These are phyloP conservation scores for Colletotrichum camelliae DNA, from an alignment of 2,329 filamentous ascomycete species.

Conservation along the genomic window DNA sequence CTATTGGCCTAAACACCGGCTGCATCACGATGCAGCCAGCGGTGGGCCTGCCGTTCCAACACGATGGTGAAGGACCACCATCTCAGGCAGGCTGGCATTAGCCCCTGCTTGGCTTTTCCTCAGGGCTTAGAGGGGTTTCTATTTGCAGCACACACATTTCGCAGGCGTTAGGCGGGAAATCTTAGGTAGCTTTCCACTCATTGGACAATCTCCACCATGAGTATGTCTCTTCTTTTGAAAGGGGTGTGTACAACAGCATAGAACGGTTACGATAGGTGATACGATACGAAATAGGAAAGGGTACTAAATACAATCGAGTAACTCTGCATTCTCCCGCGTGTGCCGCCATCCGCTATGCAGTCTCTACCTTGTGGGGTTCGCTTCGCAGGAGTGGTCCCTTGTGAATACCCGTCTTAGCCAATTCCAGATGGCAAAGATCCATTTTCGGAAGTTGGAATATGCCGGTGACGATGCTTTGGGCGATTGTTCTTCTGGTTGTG, in stretches of 20 bases:
- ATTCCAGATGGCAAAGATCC: background rate
- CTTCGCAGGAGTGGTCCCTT: background rate
- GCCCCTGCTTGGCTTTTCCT: background rate
- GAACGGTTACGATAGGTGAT: background rate
- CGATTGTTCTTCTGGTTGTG: background rate
- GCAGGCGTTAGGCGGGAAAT: background rate
- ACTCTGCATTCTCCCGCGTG: background rate
- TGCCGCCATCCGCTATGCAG: background rate
- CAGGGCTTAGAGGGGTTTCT: background rate
- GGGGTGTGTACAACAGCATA: background rate
- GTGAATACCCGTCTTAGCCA: background rate
- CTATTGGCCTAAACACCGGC: background rate
- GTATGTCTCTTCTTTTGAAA: background rate
- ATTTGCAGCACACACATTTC: background rate
- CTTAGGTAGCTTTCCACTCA: background rate
- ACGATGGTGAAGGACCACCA: background rate
- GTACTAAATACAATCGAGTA: background rate
- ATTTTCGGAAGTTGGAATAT: constrained; percentile 2
- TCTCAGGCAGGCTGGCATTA: background rate
- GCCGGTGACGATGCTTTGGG: background rate
- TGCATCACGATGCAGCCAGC: background rate
- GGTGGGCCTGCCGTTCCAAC: background rate
- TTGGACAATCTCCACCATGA: background rate
- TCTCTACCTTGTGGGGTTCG: background rate
- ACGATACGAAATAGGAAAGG: background rate